Evolutionary conservation across 805 yeast genomes (phyloP).

Genomic region (Ogataea corticis): DNA sequence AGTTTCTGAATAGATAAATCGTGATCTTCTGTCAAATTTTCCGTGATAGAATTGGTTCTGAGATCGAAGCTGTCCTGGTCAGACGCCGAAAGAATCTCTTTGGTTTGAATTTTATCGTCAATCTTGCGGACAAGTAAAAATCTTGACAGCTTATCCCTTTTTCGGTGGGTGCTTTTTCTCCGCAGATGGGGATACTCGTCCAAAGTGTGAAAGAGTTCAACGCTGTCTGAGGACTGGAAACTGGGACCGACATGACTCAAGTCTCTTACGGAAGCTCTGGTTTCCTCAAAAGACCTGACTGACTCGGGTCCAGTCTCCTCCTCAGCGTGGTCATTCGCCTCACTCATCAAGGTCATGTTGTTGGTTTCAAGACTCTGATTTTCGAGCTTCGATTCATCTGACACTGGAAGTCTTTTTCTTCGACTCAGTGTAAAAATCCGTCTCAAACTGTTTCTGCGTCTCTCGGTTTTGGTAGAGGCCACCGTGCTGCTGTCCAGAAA

Average conservation of each 20-base stretch:
- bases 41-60: background rate
- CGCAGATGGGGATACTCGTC: constrained; percentile 16
- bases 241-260: background rate
- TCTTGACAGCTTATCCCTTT: constrained; percentile 7
- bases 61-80: background rate
- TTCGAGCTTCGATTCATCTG: background rate
- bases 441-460: constrained; percentile 7
- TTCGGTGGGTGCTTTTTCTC: constrained; percentile 11
- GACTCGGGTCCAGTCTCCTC: background rate
- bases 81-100: background rate
- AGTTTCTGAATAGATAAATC: constrained; percentile 13
- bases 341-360: background rate
- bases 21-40: background rate
- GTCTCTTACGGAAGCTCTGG: background rate
- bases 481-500: constrained; percentile 9
- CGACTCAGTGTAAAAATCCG: constrained; percentile 11
- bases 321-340: background rate
- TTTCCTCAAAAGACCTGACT: background rate
- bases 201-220: background rate
- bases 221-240: background rate
- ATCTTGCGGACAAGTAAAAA: constrained; percentile 9
- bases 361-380: background rate
- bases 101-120: constrained; percentile 1
- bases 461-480: constrained; percentile 9
- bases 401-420: background rate